A percentile compares a stretch with the other conserved stretches of the same genome.
phyloP scores from a whole-genome alignment of 352 stramenopile species.

The Hyphochytrium catenoides region DNA sequence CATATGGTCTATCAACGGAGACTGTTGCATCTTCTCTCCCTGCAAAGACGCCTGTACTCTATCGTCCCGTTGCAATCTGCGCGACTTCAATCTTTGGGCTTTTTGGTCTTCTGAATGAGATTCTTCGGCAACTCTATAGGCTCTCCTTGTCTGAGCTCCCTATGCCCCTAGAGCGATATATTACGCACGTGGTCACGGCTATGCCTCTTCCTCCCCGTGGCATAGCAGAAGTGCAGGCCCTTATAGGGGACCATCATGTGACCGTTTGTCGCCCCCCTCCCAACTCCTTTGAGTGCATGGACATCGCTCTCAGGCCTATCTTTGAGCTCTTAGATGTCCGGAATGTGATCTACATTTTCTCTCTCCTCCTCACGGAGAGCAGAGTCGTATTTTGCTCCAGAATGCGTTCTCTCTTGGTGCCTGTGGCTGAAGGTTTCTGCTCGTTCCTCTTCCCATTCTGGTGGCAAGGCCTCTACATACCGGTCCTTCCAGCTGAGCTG shows the following conservation, averaged over 20 bases:
- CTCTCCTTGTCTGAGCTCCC: conserved; percentile 56
- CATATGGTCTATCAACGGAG: no score
- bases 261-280: neutral
- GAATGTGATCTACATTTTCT: conserved; percentile 72
- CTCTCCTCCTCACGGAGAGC: conserved; percentile 62
- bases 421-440: conserved; percentile 67
- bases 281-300: conserved; percentile 71
- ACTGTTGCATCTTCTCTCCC: no score
- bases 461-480: conserved; percentile 83
- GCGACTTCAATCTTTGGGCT: no score
- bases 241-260: neutral
- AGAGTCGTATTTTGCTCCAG: conserved; percentile 77
- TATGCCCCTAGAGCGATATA: conserved; percentile 87
- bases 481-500: conserved; percentile 74
- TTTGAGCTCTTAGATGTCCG: conserved; percentile 72
- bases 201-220: conserved; percentile 76
- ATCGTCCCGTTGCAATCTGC: no score
- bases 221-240: no score
- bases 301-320: conserved; percentile 76
- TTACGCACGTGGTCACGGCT: conserved; percentile 86
- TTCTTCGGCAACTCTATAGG: no score
- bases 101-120: no score
- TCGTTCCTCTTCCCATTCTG: conserved; percentile 74
- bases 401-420: conserved; percentile 61
- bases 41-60: no score